Evolutionary conservation across 2,329 filamentous ascomycete species (phyloP), one percentile per base, ranked within the genome.

Genomic region (Cladophialophora exuberans): DNA sequence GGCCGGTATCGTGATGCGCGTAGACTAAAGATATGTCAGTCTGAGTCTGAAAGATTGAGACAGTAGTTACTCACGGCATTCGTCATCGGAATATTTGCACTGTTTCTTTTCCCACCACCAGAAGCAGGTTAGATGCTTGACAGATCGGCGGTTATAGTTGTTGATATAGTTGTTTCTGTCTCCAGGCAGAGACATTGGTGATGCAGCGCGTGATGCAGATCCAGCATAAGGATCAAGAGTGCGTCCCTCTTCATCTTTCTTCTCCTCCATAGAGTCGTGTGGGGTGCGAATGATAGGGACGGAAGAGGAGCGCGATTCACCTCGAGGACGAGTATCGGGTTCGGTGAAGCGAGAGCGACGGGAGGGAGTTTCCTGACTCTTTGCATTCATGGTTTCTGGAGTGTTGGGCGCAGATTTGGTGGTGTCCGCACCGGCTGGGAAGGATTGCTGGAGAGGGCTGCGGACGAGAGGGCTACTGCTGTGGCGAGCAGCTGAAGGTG

Each of bases 91-190:
- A 31, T 62, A 62, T 35, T 55, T 64, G 57, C 69, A 71, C 30
- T 50, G 30, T 17, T 62, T 61, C 13, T 62, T 60, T 17, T 60
- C 60, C 22, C 57, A 52, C 67, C 67, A 71, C 57, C 61, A 70
- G 54, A 62, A 67, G 55, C 69, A 71, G 10, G 67, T 70, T 28
- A 69, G 52, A 26, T 64, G 62, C 59, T 68, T 69, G 18, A 67
- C 62, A 17, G 61, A 64, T 25, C 52, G 47, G 33, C 46, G 56
- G n/a, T 49, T 54, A 10, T 50, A 51, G 48, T 26, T 33, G 11
- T 47, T 18, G 26, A 5, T 31, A 23, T 17, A n/a, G n/a, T n/a
- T n/a, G n/a, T n/a, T n/a, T n/a, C n/a, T 28, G 15, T 18, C 23
- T 22, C 20, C 26, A n/a, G 41, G 41, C n/a, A 50, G 49, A 17